Evolutionary conservation across 495 filamentous ascomycete genomes (phyloP), one percentile per base, ranked within the genome.

Genomic region (Aspergillus hancockii): DNA sequence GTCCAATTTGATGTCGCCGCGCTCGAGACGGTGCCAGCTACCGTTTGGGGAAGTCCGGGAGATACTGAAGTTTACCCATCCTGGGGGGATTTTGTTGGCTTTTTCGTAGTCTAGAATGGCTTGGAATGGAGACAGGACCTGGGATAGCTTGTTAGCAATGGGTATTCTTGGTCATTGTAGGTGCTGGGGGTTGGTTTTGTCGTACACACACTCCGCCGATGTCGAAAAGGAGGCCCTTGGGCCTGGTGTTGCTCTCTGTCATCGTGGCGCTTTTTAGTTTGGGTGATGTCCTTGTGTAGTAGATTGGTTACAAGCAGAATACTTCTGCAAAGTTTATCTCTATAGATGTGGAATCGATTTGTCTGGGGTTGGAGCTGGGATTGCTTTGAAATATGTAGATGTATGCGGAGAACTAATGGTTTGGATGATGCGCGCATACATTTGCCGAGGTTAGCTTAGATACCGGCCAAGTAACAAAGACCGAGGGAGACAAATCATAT

Each of bases 151-250:
- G 49, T 61, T 21, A 62, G 55, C 28, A 9, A 34, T 34, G 16
- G 1, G 49, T 14, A 41, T 43, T 19, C 1, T 22, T 18, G 5
- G 25, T 36, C 32, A 10, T 41, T 14, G 3, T 12, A 4, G 7
- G 8, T 32, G 23, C 7, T 50, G 32, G 4, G 49, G 6, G 21
- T 34, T 18, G 18, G 4, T 41, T 22, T 34, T 41, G 22, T 32
- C 90, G 78, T 89, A 97, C 94, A 81, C 90, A 94, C 63, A 98
- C 94, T 60, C 94, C 94, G 46, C 94, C 94, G 68, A 98, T 93
- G 74, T 98, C 94, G 71, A 98, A 98, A 40, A 98, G 79, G 30
- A 97, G 75, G 56, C 90, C 92, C 66, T 92, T 87, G 19, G 92
- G 89, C 55, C 77, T 72, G 49, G 80, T 65, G 54, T 55, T 28